Conservation (phyloP, 176 grass and related monocot genomes). For the Oryza glaberrima region DNA sequence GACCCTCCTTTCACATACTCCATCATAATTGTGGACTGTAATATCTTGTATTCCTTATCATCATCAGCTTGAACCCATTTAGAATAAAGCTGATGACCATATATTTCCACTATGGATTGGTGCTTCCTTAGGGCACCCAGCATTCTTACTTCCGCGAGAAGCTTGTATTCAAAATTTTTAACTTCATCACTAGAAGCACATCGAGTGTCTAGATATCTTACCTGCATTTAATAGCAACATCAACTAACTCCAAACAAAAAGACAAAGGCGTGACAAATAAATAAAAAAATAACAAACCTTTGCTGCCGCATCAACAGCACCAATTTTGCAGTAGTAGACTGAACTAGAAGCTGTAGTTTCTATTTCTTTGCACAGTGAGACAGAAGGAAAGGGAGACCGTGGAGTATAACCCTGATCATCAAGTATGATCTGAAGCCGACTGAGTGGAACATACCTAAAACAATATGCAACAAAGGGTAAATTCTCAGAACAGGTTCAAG, state of each 20-base stretch:
- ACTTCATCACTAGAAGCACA: conserved; percentile 59
- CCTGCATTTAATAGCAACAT: conserved; percentile 44
- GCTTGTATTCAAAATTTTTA: conserved; percentile 76
- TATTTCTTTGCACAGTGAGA: conserved; percentile 59
- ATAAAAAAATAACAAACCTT: conserved; percentile 65
- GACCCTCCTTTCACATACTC: conserved; percentile 96
- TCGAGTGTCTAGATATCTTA: conserved; percentile 66
- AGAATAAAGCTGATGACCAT: conserved; percentile 89
- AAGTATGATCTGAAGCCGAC: conserved; percentile 55
- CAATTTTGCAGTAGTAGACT: conserved; percentile 86
- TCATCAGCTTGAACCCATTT: conserved; percentile 81
- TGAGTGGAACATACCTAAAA: conserved; percentile 92
- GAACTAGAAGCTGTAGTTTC: conserved; percentile 64
- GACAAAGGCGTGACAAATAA: neutral
- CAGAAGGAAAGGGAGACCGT: conserved; percentile 59
- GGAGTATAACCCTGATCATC: conserved; percentile 52
- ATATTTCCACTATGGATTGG: conserved; percentile 87
- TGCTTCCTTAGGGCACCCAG: conserved; percentile 82
- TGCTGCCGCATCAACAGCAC: conserved; percentile 70
- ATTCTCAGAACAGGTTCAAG: neutral
- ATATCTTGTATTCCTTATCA: conserved; percentile 75
- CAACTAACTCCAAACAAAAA: conserved; percentile 40
- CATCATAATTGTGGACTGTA: conserved; percentile 88
- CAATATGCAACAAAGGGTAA: conserved; percentile 11
- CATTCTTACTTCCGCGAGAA: conserved; percentile 95